Evolutionary conservation across 305 asterid species (phyloP).

Genomic region (Euphrasia arctica): DNA sequence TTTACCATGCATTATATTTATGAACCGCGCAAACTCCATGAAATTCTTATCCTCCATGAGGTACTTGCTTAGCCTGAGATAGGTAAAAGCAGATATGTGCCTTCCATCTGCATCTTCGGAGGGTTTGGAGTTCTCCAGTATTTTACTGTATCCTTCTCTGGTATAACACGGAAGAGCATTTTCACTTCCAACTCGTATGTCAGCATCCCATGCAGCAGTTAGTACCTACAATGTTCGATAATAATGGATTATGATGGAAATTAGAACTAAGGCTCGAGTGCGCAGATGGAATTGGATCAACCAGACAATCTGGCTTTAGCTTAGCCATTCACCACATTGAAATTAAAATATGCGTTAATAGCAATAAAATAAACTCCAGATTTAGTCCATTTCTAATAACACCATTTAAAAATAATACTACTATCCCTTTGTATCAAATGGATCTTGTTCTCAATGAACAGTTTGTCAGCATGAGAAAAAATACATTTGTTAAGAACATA

Average conservation of each 20-base stretch:
- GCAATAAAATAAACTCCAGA: neutral
- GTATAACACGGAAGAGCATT: slow-evolving; percentile 70
- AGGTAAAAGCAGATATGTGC: slow-evolving; percentile 68
- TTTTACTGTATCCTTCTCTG: slow-evolving; percentile 61
- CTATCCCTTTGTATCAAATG: neutral
- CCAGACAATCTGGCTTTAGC: neutral
- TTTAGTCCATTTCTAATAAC: neutral
- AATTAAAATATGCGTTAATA: neutral
- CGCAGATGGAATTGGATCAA: neutral
- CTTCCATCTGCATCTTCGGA: slow-evolving; percentile 59
- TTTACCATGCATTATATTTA: slow-evolving; percentile 65
- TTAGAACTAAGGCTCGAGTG: neutral
- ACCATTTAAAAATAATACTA: neutral
- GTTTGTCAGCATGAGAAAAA: too few relatives aligned
- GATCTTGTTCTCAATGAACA: too few relatives aligned
- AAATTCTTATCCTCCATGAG: slow-evolving; percentile 52
- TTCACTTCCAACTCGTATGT: slow-evolving; percentile 64
- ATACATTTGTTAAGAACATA: neutral
- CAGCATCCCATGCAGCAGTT: slow-evolving; percentile 74
- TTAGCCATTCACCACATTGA: neutral
- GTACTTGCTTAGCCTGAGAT: slow-evolving; percentile 49
- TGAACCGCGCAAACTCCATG: slow-evolving; percentile 59
- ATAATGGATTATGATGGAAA: neutral
- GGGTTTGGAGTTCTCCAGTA: slow-evolving; percentile 68
- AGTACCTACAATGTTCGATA: slow-evolving; percentile 18